These are phyloP conservation scores for Suillus subalutaceus DNA, from an alignment of 768 basidiomycete genomes.

Conservation along the genomic window DNA sequence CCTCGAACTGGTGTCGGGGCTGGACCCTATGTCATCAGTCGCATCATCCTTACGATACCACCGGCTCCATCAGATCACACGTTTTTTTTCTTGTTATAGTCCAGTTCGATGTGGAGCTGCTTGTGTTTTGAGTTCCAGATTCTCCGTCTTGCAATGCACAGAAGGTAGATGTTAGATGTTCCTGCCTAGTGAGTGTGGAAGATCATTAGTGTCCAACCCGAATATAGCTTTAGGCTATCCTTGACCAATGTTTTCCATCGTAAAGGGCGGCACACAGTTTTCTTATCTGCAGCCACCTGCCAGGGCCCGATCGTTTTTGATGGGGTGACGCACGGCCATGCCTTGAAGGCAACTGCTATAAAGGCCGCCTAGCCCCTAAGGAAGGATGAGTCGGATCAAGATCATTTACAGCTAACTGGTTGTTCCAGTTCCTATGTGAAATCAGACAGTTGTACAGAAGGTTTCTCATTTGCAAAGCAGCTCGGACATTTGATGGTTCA, in stretches of 20 bases:
- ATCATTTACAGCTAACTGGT: neutral
- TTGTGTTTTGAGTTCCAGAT: neutral
- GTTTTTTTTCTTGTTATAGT: neutral
- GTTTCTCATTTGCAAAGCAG: neutral
- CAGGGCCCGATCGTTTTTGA: conserved; percentile 1
- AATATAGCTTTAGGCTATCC: neutral
- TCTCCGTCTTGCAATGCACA: conserved; percentile 1
- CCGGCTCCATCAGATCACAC: neutral
- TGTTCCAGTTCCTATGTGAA: neutral
- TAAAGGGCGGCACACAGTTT: neutral
- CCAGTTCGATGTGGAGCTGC: neutral
- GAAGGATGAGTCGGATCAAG: conserved; percentile 2
- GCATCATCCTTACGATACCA: neutral
- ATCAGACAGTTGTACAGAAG: neutral
- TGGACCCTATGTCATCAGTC: neutral
- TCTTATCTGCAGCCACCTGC: neutral
- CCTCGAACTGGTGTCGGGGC: neutral
- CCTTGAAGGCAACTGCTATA: neutral
- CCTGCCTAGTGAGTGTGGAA: neutral
- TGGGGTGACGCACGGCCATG: neutral
- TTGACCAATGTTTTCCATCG: neutral
- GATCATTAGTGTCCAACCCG: neutral
- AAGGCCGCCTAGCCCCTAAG: conserved; percentile 8
- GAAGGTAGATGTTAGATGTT: neutral
- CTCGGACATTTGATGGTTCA: neutral